phyloP scores from a whole-genome alignment of 106 monocot genomes.

The Dendrobium chrysotoxum region DNA sequence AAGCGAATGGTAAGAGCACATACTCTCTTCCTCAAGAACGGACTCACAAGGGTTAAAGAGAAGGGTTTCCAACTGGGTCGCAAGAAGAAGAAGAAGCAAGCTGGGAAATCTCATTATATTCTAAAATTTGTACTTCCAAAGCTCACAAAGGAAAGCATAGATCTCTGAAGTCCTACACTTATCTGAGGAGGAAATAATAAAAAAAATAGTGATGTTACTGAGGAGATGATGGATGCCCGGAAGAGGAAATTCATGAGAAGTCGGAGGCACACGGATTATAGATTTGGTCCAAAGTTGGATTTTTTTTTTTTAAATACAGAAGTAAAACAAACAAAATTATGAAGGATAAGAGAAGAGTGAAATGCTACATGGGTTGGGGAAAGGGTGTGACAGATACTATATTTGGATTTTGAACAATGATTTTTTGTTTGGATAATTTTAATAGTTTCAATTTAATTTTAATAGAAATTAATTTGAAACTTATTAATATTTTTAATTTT shows the following conservation, averaged over 20 bases:
- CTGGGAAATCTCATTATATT: slow-evolving; percentile 13
- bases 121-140: slow-evolving; percentile 6
- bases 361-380: too few species aligned
- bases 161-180: not conserved
- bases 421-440: too few species aligned
- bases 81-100: slow-evolving; percentile 17
- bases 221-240: not conserved
- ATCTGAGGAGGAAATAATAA: not conserved
- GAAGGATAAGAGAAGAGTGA: too few species aligned
- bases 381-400: too few species aligned
- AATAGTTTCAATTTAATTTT: too few species aligned
- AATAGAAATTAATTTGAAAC: too few species aligned
- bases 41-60: slow-evolving; percentile 6
- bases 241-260: not conserved
- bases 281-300: too few species aligned
- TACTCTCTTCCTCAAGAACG: slow-evolving; percentile 37
- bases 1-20: slow-evolving; percentile 2
- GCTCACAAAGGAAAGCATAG: not conserved
- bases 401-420: too few species aligned
- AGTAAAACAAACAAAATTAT: too few species aligned
- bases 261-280: too few species aligned
- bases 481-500: too few species aligned
- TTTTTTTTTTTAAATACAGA: too few species aligned
- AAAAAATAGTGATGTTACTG: not conserved
- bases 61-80: slow-evolving; percentile 17